Evolutionary conservation across 441 rosid genomes (phyloP), one percentile per base, ranked within the genome.

Genomic region (Croton setiger): DNA sequence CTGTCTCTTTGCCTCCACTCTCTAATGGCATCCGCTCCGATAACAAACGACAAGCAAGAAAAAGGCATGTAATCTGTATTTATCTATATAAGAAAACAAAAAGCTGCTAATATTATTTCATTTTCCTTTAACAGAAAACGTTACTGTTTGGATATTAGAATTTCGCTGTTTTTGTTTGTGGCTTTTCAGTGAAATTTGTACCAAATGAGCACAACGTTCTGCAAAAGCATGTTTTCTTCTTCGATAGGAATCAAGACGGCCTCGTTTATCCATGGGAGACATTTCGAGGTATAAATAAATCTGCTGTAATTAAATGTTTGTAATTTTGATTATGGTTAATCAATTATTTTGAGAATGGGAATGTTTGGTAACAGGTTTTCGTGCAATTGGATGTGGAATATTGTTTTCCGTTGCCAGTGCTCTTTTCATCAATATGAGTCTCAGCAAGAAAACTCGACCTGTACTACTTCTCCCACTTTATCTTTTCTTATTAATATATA

Each of bases 191-290:
- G 31, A 72, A 57, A 72, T 74, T 75, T 62, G 80, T 75, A 6
- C 85, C 87, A 41, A 70, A 63, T 15, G 88, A 86, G 15, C 76
- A 85, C n/a, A 80, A 76, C 72, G 76, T 74, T 68, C 78, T 92
- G 78, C 91, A 92, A 73, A 87, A 78, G 73, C 98, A 92, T 61
- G 98, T 75, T 2, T 83, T 92, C 52, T 92, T 90, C 82, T 92
- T 92, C 64, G 98, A 92, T 39, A 75, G 86, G 78, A 87, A 92
- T 74, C 79, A 84, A 43, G 98, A 90, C 66, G 98, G 98, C 0
- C 14, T 88, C 41, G 77, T 92, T 39, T 88, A 92, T 76, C 96
- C 95, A 6, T 92, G 88, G 73, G 98, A 92, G 71, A 92, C 98
- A 15, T 92, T 73, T 63, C 70, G 78, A 85, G 98, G 98, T 84